phyloP scores from a whole-genome alignment of 108 stramenopile species.

The Skeletonema menzelii region DNA sequence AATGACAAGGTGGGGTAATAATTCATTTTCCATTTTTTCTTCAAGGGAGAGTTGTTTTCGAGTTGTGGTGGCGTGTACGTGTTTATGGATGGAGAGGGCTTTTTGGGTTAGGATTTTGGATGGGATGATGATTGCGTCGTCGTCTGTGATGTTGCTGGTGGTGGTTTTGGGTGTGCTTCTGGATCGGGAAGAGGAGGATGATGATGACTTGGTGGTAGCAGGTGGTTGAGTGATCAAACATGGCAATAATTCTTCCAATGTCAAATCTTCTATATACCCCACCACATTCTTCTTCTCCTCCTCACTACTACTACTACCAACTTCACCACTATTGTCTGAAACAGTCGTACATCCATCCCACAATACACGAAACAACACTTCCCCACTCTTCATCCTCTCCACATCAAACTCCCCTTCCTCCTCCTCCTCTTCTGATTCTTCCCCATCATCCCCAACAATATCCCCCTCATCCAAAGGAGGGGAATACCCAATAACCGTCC shows the following conservation, averaged over 20 bases:
- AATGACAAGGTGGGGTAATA: constrained; percentile 20
- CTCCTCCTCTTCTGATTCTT: constrained; percentile 7
- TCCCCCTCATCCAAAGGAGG: constrained; percentile 13
- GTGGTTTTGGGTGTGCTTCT: background rate
- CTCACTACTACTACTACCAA: background rate
- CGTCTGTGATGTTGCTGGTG: background rate
- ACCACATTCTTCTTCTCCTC: background rate
- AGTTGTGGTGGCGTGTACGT: constrained; percentile 16
- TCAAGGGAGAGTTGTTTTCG: constrained; percentile 23
- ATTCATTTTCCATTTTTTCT: constrained; percentile 20
- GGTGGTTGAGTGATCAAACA: background rate
- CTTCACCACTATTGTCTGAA: background rate
- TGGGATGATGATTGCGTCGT: background rate
- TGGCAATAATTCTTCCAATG: constrained; percentile 11
- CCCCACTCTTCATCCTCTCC: constrained; percentile 11
- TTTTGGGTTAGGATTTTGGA: constrained; percentile 2
- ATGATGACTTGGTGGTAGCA: background rate
- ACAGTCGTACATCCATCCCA: constrained; percentile 21
- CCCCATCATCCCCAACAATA: background rate
- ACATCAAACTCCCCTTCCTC: constrained; percentile 13
- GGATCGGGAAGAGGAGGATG: background rate
- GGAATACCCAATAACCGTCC: constrained; percentile 37
- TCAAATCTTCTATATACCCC: constrained; percentile 37
- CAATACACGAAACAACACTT: constrained; percentile 19
- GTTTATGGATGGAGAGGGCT: constrained; percentile 24